A percentile compares a stretch with the other conserved stretches of the same genome.
Conservation (phyloP, 495 filamentous ascomycete genomes). For the Talaromyces adpressus region DNA sequence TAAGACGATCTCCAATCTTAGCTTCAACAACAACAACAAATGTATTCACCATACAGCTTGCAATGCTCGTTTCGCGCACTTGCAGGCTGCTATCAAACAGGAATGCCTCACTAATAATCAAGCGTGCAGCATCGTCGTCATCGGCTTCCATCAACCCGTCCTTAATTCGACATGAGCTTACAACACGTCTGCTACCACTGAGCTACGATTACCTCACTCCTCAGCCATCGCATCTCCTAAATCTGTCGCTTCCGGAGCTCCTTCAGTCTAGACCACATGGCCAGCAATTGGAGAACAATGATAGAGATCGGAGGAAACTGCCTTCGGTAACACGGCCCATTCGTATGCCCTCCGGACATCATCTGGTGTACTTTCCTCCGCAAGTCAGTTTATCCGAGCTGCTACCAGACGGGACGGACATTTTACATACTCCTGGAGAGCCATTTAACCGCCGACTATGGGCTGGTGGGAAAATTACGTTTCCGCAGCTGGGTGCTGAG, state of each 20-base stretch:
- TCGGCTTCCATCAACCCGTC: not conserved
- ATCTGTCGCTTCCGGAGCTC: constrained; percentile 53
- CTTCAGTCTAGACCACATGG: constrained; percentile 25
- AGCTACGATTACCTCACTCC: constrained; percentile 60
- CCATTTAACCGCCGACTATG: constrained; percentile 70
- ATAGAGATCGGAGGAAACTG: constrained; percentile 16
- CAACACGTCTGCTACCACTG: constrained; percentile 45
- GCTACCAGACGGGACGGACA: constrained; percentile 68
- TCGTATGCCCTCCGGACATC: constrained; percentile 43
- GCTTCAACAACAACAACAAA: not conserved
- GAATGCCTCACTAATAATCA: not conserved
- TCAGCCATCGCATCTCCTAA: constrained; percentile 57
- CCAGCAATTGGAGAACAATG: not conserved
- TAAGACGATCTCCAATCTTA: not conserved
- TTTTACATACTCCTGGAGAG: constrained; percentile 55
- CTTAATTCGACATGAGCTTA: constrained; percentile 25
- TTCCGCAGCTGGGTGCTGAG: constrained; percentile 10
- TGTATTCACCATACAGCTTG: not conserved
- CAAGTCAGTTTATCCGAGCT: constrained; percentile 48
- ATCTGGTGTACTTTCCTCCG: constrained; percentile 69
- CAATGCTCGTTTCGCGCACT: constrained; percentile 2
- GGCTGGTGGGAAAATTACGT: constrained; percentile 57
- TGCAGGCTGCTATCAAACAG: not conserved
- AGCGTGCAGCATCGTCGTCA: not conserved
- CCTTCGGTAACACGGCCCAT: constrained; percentile 28